Conservation (phyloP, 2,329 filamentous ascomycete species). For the Cladophialophora psammophila region DNA sequence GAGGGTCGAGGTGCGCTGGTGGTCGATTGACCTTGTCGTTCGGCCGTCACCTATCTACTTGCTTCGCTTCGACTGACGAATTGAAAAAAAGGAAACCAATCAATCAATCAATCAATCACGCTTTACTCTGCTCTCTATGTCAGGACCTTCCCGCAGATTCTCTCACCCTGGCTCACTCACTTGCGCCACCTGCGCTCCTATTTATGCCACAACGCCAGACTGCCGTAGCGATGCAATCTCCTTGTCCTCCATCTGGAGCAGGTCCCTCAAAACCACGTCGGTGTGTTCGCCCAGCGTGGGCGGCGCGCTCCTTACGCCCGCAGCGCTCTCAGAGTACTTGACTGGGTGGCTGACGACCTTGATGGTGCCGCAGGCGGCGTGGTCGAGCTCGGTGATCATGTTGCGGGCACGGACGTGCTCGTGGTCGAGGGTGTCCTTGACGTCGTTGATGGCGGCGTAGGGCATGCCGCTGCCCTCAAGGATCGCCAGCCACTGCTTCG, state of each 20-base stretch:
- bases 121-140: too few relatives aligned
- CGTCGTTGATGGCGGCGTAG: slow-evolving; percentile 92
- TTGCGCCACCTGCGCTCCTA: background rate
- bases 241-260: slow-evolving; percentile 66
- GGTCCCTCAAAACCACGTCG: slow-evolving; percentile 71
- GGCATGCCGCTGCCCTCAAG: slow-evolving; percentile 94
- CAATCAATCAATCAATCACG: too few relatives aligned
- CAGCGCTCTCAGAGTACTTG: slow-evolving; percentile 86
- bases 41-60: too few relatives aligned
- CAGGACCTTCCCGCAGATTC: too few relatives aligned
- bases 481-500: slow-evolving; percentile 82
- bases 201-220: slow-evolving; percentile 67
- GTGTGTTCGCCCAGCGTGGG: slow-evolving; percentile 90
- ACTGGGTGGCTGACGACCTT: slow-evolving; percentile 93
- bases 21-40: too few relatives aligned
- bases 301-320: slow-evolving; percentile 77
- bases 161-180: too few relatives aligned
- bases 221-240: slow-evolving; percentile 65
- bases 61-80: too few relatives aligned
- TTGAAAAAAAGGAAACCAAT: too few relatives aligned
- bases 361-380: slow-evolving; percentile 81
- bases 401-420: slow-evolving; percentile 79
- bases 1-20: too few relatives aligned
- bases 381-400: slow-evolving; percentile 90
- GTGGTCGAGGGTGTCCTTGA: slow-evolving; percentile 83